phyloP scores from a whole-genome alignment of 73 alveolate genomes.

The Uronychia setigera region DNA sequence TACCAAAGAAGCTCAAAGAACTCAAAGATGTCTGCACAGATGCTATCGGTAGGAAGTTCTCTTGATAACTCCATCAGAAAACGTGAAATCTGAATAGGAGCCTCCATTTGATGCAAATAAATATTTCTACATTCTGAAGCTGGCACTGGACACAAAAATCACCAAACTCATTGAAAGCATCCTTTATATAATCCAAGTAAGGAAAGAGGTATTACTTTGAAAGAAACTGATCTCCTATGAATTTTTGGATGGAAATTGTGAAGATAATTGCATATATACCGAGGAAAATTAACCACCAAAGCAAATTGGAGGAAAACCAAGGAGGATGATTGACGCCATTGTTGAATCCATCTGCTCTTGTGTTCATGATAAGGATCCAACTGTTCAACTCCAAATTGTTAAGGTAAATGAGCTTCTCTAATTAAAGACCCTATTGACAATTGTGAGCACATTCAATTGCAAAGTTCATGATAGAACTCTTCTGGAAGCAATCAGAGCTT shows the following conservation, averaged over 20 bases:
- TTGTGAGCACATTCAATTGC: slow-evolving; percentile 58
- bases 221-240: slow-evolving; percentile 80
- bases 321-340: slow-evolving; percentile 79
- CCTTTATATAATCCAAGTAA: slow-evolving; percentile 67
- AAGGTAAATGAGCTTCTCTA: slow-evolving; percentile 30
- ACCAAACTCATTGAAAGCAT: slow-evolving; percentile 68
- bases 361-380: slow-evolving; percentile 68
- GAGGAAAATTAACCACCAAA: slow-evolving; percentile 60
- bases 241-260: slow-evolving; percentile 82
- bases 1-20: slow-evolving; percentile 61
- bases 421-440: slow-evolving; percentile 55
- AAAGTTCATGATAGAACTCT: slow-evolving; percentile 76
- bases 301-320: slow-evolving; percentile 46
- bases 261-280: slow-evolving; percentile 66
- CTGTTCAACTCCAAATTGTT: slow-evolving; percentile 71
- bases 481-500: slow-evolving; percentile 76
- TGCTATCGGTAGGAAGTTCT: slow-evolving; percentile 40
- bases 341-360: slow-evolving; percentile 77
- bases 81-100: slow-evolving; percentile 53
- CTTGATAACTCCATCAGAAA: slow-evolving; percentile 27
- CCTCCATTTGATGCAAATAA: slow-evolving; percentile 77
- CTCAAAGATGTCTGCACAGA: slow-evolving; percentile 57
- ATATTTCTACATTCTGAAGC: slow-evolving; percentile 77
- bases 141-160: slow-evolving; percentile 74
- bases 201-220: neutral